Conservation (phyloP, 345 rosid genomes). For the Microthlaspi erraticum region DNA sequence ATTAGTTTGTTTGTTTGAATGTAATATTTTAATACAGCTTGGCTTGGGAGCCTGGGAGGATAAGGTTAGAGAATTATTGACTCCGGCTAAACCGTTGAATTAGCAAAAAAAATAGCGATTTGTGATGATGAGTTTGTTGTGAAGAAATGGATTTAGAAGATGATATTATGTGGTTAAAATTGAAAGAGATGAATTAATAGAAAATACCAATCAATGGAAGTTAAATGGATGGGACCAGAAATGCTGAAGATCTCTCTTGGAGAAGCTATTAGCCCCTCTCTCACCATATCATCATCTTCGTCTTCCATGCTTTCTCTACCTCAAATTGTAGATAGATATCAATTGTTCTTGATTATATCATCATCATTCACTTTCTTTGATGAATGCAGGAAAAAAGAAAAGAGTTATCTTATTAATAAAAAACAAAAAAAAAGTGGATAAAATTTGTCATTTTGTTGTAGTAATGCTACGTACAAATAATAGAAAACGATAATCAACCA, state of each 20-base stretch:
- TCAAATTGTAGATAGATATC: neutral
- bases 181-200: slow-evolving; percentile 1
- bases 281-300: slow-evolving; percentile 39
- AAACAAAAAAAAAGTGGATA: neutral
- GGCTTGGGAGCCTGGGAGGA: neutral
- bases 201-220: slow-evolving; percentile 61
- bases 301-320: slow-evolving; percentile 37
- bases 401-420: too few relatives aligned
- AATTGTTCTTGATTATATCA: slow-evolving; percentile 13
- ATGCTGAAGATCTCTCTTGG: slow-evolving; percentile 54
- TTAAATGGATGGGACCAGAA: slow-evolving; percentile 66
- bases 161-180: slow-evolving; percentile 13
- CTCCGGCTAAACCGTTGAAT: slow-evolving; percentile 26
- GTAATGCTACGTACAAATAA: neutral
- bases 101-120: neutral
- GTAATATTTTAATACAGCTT: slow-evolving; percentile 15
- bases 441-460: neutral
- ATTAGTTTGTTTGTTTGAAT: neutral
- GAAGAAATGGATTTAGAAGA: slow-evolving; percentile 24
- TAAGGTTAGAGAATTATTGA: neutral
- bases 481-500: neutral
- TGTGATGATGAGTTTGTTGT: neutral
- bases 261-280: slow-evolving; percentile 45
- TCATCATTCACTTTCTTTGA: neutral
- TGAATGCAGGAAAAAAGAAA: neutral